Percentiles rank a stretch among this genome's conserved stretches.
These are phyloP conservation scores for Dioscorea dumetorum DNA, from an alignment of 106 monocot genomes.

Conservation along the genomic window DNA sequence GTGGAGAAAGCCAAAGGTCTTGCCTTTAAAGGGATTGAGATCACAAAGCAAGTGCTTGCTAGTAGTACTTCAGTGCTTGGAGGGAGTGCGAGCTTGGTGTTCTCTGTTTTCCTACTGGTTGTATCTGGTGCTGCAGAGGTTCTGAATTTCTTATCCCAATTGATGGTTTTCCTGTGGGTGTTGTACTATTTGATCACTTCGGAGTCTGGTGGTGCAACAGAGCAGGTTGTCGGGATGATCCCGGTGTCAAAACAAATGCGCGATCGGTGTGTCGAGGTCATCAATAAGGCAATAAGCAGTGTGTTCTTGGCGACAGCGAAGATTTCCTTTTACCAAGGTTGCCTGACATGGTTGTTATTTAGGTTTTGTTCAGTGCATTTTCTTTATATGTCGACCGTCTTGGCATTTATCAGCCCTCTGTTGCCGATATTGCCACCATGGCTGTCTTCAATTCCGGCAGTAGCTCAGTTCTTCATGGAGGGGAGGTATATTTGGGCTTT, in stretches of 20 bases:
- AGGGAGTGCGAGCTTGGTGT: conserved; percentile 43
- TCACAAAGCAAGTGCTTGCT: conserved; percentile 36
- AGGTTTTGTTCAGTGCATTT: conserved; percentile 60
- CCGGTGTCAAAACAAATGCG: conserved; percentile 39
- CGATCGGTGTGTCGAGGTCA: conserved; percentile 41
- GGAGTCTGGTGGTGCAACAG: conserved; percentile 52
- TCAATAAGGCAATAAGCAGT: conserved; percentile 53
- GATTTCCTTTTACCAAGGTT: conserved; percentile 53
- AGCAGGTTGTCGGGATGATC: conserved; percentile 49
- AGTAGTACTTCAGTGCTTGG: conserved; percentile 44
- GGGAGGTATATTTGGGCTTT: conserved; percentile 41
- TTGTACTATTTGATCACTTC: conserved; percentile 62
- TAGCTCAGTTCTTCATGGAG: conserved; percentile 42
- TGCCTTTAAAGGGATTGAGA: conserved; percentile 47
- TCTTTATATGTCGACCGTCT: conserved; percentile 47
- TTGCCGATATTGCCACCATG: conserved; percentile 50
- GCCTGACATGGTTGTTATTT: conserved; percentile 60
- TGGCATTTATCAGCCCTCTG: conserved; percentile 41
- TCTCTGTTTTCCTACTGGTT: conserved; percentile 26
- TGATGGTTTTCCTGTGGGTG: conserved; percentile 66
- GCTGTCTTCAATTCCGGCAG: conserved; percentile 49
- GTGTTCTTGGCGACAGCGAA: conserved; percentile 59
- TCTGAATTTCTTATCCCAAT: conserved; percentile 52
- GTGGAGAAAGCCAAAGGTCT: conserved; percentile 48
- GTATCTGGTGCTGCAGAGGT: conserved; percentile 59